Conservation (phyloP, 768 basidiomycete species). For the Holtermanniella nyarrowii region DNA sequence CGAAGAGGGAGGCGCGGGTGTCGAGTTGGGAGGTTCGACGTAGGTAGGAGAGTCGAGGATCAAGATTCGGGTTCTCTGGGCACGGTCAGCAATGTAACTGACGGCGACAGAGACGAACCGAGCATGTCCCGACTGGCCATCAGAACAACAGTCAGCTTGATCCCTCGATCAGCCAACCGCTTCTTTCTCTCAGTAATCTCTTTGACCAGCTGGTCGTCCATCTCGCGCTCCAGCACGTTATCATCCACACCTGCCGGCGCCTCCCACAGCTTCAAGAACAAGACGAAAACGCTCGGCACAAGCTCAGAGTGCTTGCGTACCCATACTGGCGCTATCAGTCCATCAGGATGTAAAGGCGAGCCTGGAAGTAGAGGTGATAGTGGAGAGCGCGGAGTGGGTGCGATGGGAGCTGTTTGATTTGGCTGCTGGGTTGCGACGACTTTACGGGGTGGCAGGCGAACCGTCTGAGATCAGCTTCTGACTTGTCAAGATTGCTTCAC, state of each 20-base stretch:
- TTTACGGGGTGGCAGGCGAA: constrained; percentile 82
- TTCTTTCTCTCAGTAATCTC: constrained; percentile 75
- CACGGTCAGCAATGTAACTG: not conserved
- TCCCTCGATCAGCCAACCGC: constrained; percentile 66
- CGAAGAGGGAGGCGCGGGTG: constrained; percentile 83
- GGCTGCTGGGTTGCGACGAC: constrained; percentile 36
- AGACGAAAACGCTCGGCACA: constrained; percentile 83
- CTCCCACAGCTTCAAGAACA: constrained; percentile 78
- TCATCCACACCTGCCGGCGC: constrained; percentile 51
- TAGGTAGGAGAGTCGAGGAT: constrained; percentile 73
- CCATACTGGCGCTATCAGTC: constrained; percentile 95
- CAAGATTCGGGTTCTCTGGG: constrained; percentile 73
- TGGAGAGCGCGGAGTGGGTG: constrained; percentile 60
- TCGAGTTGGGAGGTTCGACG: constrained; percentile 80
- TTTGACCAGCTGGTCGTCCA: constrained; percentile 65
- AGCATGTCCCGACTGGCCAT: constrained; percentile 80
- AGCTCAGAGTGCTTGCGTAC: constrained; percentile 88
- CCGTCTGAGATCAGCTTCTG: constrained; percentile 8
- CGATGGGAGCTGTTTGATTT: constrained; percentile 45
- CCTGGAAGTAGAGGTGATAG: constrained; percentile 82
- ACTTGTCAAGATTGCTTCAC: constrained; percentile 10
- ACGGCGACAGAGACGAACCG: constrained; percentile 48
- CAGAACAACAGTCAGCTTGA: constrained; percentile 89
- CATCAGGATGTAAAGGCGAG: constrained; percentile 88
- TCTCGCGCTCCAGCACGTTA: constrained; percentile 48